A percentile compares a stretch with the other conserved stretches of the same genome.
Evolutionary conservation across 1,139 yeast species (phyloP).

Genomic region (Pneumocystis canis): DNA sequence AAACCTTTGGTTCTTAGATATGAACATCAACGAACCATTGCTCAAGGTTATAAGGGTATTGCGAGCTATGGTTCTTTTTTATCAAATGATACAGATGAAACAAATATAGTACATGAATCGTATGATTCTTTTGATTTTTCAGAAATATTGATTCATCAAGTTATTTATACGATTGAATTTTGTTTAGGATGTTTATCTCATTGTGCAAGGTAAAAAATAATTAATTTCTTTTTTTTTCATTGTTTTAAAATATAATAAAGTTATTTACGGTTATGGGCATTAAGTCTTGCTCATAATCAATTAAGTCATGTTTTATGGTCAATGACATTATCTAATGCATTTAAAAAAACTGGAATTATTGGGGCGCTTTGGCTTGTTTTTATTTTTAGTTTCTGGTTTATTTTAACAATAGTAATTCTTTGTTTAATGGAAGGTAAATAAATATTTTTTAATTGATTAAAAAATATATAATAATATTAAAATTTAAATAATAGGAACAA

Average conservation of each 20-base stretch:
- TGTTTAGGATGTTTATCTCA: conserved; percentile 95
- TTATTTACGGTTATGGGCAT: conserved; percentile 32
- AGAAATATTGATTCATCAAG: conserved; percentile 92
- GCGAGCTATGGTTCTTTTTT: conserved; percentile 12
- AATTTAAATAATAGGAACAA: conserved; percentile 99
- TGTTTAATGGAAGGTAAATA: conserved; percentile 33
- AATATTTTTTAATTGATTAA: background rate
- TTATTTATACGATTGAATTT: conserved; percentile 94
- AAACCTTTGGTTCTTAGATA: conserved; percentile 67
- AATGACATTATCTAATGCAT: conserved; percentile 81
- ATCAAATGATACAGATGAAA: conserved; percentile 23
- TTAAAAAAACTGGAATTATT: conserved; percentile 50
- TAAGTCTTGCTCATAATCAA: conserved; percentile 94
- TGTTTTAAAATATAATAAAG: background rate
- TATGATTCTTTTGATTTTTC: conserved; percentile 53
- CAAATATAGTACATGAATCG: conserved; percentile 20
- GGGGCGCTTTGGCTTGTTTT: conserved; percentile 65
- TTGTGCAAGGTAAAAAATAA: conserved; percentile 90
- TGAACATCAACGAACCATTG: conserved; percentile 26
- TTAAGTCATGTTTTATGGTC: conserved; percentile 87
- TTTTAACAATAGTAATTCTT: conserved; percentile 72
- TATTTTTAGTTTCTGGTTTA: conserved; percentile 89
- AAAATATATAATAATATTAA: too few relatives aligned
- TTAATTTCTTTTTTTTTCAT: conserved; percentile 51
- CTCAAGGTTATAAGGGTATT: conserved; percentile 22